These are phyloP conservation scores for Yamadazyma spencermartinsiae DNA, from an alignment of 1,139 yeast genomes.

Conservation along the genomic window DNA sequence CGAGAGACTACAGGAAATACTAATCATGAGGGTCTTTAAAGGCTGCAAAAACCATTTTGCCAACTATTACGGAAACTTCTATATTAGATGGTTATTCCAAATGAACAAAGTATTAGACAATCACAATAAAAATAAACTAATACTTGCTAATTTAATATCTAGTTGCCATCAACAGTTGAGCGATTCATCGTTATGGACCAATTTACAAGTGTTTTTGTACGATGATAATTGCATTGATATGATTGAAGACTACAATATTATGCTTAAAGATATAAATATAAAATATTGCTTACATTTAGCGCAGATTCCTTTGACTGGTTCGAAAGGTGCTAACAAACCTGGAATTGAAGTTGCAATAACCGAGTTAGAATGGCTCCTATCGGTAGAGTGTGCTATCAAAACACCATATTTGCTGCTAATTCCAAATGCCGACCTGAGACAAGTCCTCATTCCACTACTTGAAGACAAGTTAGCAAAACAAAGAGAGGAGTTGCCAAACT, in stretches of 20 bases:
- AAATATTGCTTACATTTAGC: slow-evolving; percentile 4
- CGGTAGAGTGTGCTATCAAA: slow-evolving; percentile 20
- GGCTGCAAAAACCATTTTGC: slow-evolving; percentile 41
- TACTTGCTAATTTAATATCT: slow-evolving; percentile 6
- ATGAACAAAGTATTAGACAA: slow-evolving; percentile 12
- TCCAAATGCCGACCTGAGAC: neutral
- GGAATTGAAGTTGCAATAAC: neutral
- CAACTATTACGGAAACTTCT: slow-evolving; percentile 42
- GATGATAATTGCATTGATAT: slow-evolving; percentile 5
- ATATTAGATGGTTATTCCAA: slow-evolving; percentile 31
- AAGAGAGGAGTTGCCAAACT: neutral
- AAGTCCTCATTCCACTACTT: neutral
- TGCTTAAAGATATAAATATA: slow-evolving; percentile 9
- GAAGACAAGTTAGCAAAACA: neutral
- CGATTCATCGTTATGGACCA: slow-evolving; percentile 40
- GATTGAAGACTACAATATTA: slow-evolving; percentile 20
- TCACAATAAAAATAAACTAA: slow-evolving; percentile 3
- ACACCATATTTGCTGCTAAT: slow-evolving; percentile 18
- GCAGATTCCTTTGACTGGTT: neutral
- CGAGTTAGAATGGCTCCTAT: slow-evolving; percentile 24
- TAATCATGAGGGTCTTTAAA: slow-evolving; percentile 24
- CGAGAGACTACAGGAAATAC: neutral
- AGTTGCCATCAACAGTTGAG: slow-evolving; percentile 24
- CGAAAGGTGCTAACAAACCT: neutral
- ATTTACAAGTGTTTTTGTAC: slow-evolving; percentile 12